A percentile compares a stretch with the other conserved stretches of the same genome.
Evolutionary conservation across 371 early-diverging fungal genomes (phyloP).

Genomic region (Mortierella sp.): DNA sequence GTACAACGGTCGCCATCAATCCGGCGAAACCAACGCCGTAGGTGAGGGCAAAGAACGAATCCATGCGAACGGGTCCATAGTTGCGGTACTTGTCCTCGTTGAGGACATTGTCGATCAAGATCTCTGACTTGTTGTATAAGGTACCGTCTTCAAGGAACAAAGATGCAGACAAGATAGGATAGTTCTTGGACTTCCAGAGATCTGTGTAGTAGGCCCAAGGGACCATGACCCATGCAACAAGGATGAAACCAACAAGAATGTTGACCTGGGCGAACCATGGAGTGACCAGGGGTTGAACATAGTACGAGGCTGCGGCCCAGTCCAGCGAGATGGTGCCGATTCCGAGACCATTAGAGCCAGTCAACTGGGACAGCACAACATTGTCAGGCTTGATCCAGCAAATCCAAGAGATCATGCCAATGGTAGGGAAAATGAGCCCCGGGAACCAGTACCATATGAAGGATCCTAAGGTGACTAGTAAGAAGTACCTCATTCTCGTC

Average conservation of each 20-base stretch:
- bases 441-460: conserved; percentile 69
- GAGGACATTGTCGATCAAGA: conserved; percentile 47
- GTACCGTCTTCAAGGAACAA: conserved; percentile 21
- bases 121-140: conserved; percentile 13
- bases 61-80: conserved; percentile 67
- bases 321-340: conserved; percentile 49
- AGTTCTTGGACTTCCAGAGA: conserved; percentile 49
- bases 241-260: conserved; percentile 43
- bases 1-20: conserved; percentile 69
- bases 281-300: conserved; percentile 38
- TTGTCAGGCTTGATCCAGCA: conserved; percentile 76
- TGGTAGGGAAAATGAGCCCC: conserved; percentile 59
- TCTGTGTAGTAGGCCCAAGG: conserved; percentile 46
- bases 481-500: conserved; percentile 70
- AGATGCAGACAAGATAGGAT: conserved; percentile 27
- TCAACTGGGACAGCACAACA: conserved; percentile 63
- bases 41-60: conserved; percentile 57
- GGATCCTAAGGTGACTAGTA: conserved; percentile 60
- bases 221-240: conserved; percentile 40
- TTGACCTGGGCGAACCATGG: conserved; percentile 55
- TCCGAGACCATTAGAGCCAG: conserved; percentile 55
- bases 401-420: conserved; percentile 65
- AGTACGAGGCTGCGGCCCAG: conserved; percentile 44
- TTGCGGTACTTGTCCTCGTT: conserved; percentile 57
- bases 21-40: conserved; percentile 58